Percentiles rank a stretch among this genome's conserved stretches.
phyloP scores from a whole-genome alignment of 1,139 yeast species.

The Yamadazyma blattariae region DNA sequence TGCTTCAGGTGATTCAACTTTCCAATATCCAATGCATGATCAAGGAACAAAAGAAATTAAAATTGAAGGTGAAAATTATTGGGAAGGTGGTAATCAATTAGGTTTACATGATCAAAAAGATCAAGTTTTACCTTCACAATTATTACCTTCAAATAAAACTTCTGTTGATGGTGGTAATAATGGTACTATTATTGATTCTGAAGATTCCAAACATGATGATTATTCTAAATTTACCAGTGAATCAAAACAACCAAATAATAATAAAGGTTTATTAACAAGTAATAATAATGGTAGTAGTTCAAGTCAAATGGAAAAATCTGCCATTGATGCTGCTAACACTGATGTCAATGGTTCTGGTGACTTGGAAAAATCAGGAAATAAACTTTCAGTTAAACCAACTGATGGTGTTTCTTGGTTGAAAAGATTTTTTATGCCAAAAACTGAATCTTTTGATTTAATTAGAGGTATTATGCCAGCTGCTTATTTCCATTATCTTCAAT shows the following conservation, averaged over 20 bases:
- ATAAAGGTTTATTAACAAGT: constrained; percentile 7
- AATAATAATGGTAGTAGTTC: background rate
- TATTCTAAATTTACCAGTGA: constrained; percentile 10
- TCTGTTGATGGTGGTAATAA: constrained; percentile 7
- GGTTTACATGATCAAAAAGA: constrained; percentile 22
- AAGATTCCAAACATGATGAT: constrained; percentile 18
- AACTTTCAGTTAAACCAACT: constrained; percentile 14
- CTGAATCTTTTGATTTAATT: constrained; percentile 37
- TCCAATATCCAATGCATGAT: constrained; percentile 54
- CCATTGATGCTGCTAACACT: constrained; percentile 8
- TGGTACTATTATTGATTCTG: constrained; percentile 14
- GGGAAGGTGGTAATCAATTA: constrained; percentile 46
- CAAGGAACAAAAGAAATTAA: constrained; percentile 61
- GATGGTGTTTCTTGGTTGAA: constrained; percentile 29
- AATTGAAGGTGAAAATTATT: constrained; percentile 49
- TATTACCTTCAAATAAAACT: constrained; percentile 3
- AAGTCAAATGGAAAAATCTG: constrained; percentile 3
- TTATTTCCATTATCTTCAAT: constrained; percentile 43
- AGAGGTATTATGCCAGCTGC: constrained; percentile 38
- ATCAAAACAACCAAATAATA: constrained; percentile 11
- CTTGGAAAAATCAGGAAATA: constrained; percentile 5
- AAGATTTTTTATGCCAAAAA: constrained; percentile 41
- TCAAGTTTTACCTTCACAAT: constrained; percentile 16
- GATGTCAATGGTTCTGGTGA: no score
- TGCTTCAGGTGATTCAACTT: constrained; percentile 52